Conservation (phyloP, 1,284 basidiomycete species). For the Trichosporon coremiiforme region DNA sequence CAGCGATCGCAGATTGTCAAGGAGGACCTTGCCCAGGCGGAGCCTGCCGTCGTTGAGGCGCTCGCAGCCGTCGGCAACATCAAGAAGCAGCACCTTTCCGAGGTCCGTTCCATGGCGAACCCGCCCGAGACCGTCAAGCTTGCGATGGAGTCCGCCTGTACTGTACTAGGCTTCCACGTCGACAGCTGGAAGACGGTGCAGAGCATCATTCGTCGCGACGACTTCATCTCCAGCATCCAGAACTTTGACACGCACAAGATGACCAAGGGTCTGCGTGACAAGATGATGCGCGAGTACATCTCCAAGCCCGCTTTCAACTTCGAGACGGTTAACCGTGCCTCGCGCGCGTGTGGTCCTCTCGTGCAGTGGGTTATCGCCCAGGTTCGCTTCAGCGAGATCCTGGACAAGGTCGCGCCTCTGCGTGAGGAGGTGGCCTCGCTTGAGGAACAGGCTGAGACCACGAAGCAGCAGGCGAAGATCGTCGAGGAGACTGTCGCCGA, state of each 20-base stretch:
- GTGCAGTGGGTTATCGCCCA: constrained; percentile 99
- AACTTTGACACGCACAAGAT: constrained; percentile 95
- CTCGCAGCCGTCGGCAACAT: constrained; percentile 95
- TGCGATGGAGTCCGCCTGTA: constrained; percentile 99
- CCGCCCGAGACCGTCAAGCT: constrained; percentile 97
- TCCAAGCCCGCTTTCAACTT: constrained; percentile 91
- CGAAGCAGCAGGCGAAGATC: constrained; percentile 85
- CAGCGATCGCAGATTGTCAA: constrained; percentile 86
- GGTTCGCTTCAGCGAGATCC: constrained; percentile 94
- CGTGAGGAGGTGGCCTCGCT: constrained; percentile 93
- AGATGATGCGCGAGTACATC: constrained; percentile 93
- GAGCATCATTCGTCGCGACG: constrained; percentile 92
- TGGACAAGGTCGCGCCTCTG: constrained; percentile 96
- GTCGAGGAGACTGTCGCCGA: constrained; percentile 92
- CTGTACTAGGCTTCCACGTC: constrained; percentile 94
- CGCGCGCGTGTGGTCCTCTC: constrained; percentile 95
- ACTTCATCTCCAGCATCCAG: constrained; percentile 96
- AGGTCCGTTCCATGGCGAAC: constrained; percentile 98
- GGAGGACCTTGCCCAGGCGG: constrained; percentile 94
- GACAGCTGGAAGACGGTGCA: constrained; percentile 92
- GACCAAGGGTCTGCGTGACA: constrained; percentile 84
- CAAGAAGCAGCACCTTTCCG: constrained; percentile 93
- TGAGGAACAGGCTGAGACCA: constrained; percentile 86
- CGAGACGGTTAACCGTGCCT: constrained; percentile 91
- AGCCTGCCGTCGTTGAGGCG: constrained; percentile 94